Evolutionary conservation across 2,329 filamentous ascomycete genomes (phyloP).

Genomic region (Fusarium xyrophilum): DNA sequence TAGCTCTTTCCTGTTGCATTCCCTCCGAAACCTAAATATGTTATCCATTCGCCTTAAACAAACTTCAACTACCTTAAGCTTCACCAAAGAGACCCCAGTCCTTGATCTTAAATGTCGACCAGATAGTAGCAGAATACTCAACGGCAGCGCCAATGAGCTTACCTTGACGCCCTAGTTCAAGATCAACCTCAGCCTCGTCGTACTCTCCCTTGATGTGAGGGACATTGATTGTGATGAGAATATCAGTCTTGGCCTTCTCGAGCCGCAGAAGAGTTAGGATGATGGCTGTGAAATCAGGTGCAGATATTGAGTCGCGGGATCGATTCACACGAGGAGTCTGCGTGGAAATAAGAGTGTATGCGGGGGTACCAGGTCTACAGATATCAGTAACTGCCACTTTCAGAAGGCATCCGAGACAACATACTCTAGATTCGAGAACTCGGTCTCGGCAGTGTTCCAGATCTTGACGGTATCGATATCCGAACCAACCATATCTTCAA

Average conservation of each 20-base stretch:
- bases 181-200: conserved; percentile 73
- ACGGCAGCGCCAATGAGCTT: conserved; percentile 72
- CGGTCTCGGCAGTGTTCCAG: conserved; percentile 68
- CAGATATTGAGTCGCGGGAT: conserved; percentile 47
- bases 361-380: conserved; percentile 56
- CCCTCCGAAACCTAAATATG: neutral
- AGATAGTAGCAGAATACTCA: conserved; percentile 71
- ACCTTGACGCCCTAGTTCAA: conserved; percentile 69
- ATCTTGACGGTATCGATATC: conserved; percentile 70
- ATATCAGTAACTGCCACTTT: conserved; percentile 13
- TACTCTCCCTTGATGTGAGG: conserved; percentile 81
- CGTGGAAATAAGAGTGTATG: conserved; percentile 74
- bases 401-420: conserved; percentile 27
- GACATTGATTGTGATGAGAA: conserved; percentile 87
- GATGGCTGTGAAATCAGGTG: conserved; percentile 73
- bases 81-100: conserved; percentile 78
- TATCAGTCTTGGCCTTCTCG: conserved; percentile 76
- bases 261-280: conserved; percentile 80
- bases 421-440: conserved; percentile 63
- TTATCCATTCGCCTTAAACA: neutral
- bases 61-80: conserved; percentile 10
- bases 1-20: neutral
- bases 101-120: conserved; percentile 77
- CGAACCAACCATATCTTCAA: conserved; percentile 72
- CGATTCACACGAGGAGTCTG: conserved; percentile 55